Evolutionary conservation across 139 green algal species (phyloP), one percentile per base, ranked within the genome.

Genomic region (Chlorella vulgaris): DNA sequence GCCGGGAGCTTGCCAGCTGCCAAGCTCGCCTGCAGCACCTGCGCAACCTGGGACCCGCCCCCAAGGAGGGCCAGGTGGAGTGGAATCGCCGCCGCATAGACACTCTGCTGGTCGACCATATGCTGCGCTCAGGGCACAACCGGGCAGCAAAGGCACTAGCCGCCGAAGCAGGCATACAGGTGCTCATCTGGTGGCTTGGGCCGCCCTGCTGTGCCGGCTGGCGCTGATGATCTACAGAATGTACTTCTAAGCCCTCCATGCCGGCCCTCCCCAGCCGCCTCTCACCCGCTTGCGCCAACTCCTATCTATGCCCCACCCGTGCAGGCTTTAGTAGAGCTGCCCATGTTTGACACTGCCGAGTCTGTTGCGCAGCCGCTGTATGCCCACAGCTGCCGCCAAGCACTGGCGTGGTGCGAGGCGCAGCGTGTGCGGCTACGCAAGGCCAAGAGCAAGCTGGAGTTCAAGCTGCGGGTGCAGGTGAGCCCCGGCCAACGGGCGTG

Each of bases 381-480:
- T 15, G 55, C 42, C 15, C 91, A 90, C 53, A 85, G 96, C 75
- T 95, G 89, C 84, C 43, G 61, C 26, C 65, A 67, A 18, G 95
- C 95, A 22, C 90, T 98, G 33, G 83, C 80, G 0, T 98, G 95
- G 95, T 98, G 94, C 73, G 78, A 76, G 4, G 86, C 93, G 42
- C 86, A 98, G 76, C 76, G 80, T 0, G 43, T 65, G 6, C 83
- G 87, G 42, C 88, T 98, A 42, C 85, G 83, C 28, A 98, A 97
- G 84, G 76, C 86, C 65, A 94, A 93, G 76, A 94, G 84, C 84
- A 90, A 83, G 66, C 87, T 99, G 42, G 95, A 98, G 87, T 98
- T 98, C 82, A 89, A 92, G 78, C 88, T 98, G 35, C 77, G 93
- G 10, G 80, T 94, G 67, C 92, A 93, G 84, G 89, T 85, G 39